A percentile compares a stretch with the other conserved stretches of the same genome.
These are phyloP conservation scores for Fusarium sp. DNA, from an alignment of 2,329 filamentous ascomycete species.

Conservation along the genomic window DNA sequence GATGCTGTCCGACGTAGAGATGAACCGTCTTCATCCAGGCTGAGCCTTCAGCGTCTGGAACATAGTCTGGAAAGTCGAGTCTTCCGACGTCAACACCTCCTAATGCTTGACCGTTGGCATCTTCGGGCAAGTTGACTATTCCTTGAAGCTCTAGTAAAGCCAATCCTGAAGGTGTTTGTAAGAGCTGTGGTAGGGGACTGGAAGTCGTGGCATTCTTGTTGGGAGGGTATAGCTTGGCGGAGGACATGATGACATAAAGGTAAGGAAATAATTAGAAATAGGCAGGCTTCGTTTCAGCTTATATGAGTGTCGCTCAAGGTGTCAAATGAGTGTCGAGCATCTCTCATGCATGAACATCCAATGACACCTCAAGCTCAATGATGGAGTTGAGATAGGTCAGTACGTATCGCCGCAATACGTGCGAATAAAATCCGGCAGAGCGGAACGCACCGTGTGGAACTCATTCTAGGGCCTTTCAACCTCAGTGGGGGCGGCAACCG, in stretches of 20 bases:
- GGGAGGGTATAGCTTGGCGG: slow-evolving; percentile 54
- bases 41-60: slow-evolving; percentile 56
- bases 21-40: slow-evolving; percentile 92
- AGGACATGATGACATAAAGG: slow-evolving; percentile 45
- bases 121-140: slow-evolving; percentile 77
- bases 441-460: slow-evolving; percentile 15
- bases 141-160: slow-evolving; percentile 94
- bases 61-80: slow-evolving; percentile 81
- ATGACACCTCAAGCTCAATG: not conserved
- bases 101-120: slow-evolving; percentile 46
- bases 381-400: not conserved
- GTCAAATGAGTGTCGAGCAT: not conserved
- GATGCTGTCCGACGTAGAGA: slow-evolving; percentile 87
- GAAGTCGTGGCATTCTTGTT: slow-evolving; percentile 39
- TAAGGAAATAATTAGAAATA: not conserved
- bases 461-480: slow-evolving; percentile 12
- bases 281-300: not conserved
- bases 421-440: not conserved
- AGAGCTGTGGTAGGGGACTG: slow-evolving; percentile 77
- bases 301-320: not conserved
- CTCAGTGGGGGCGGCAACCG: not conserved
- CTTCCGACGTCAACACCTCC: slow-evolving; percentile 66
- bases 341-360: not conserved
- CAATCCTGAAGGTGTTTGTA: slow-evolving; percentile 88
- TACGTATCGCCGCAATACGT: slow-evolving; percentile 18